These are phyloP conservation scores for Wakefieldia striispora DNA, from an alignment of 768 basidiomycete species.

Conservation along the genomic window DNA sequence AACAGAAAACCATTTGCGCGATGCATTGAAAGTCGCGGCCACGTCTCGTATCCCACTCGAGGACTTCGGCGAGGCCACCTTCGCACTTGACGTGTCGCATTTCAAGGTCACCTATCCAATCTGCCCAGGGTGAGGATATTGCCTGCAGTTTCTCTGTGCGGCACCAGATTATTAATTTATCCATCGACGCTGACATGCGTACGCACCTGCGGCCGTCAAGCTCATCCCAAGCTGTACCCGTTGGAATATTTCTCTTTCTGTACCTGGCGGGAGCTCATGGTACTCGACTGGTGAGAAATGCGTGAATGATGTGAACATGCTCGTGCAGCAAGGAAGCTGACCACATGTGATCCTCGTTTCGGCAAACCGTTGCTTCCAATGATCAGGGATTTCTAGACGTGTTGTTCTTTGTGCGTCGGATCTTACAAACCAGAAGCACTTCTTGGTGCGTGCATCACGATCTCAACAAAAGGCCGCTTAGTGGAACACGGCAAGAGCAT, in stretches of 20 bases:
- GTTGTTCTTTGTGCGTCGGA: conserved; percentile 43
- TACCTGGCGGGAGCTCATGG: conserved; percentile 44
- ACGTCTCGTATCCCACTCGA: conserved; percentile 65
- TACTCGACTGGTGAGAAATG: conserved; percentile 59
- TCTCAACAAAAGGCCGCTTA: conserved; percentile 39
- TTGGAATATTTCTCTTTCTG: conserved; percentile 79
- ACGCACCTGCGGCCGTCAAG: conserved; percentile 65
- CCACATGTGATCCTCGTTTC: conserved; percentile 66
- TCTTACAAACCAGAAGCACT: conserved; percentile 60
- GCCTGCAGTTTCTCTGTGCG: conserved; percentile 74
- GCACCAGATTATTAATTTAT: background rate
- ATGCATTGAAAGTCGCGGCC: conserved; percentile 78
- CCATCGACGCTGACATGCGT: background rate
- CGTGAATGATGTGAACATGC: background rate
- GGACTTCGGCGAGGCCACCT: conserved; percentile 52
- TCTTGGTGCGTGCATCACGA: conserved; percentile 54
- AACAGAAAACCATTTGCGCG: conserved; percentile 67
- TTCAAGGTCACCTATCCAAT: conserved; percentile 64
- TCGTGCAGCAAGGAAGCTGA: conserved; percentile 31
- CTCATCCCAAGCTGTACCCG: conserved; percentile 79
- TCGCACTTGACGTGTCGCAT: conserved; percentile 54
- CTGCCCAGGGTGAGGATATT: conserved; percentile 65
- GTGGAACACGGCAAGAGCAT: conserved; percentile 4
- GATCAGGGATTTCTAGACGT: conserved; percentile 52
- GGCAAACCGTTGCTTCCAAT: conserved; percentile 50